phyloP scores from a whole-genome alignment of 148 eudicot species.

The Arctostaphylos glauca region DNA sequence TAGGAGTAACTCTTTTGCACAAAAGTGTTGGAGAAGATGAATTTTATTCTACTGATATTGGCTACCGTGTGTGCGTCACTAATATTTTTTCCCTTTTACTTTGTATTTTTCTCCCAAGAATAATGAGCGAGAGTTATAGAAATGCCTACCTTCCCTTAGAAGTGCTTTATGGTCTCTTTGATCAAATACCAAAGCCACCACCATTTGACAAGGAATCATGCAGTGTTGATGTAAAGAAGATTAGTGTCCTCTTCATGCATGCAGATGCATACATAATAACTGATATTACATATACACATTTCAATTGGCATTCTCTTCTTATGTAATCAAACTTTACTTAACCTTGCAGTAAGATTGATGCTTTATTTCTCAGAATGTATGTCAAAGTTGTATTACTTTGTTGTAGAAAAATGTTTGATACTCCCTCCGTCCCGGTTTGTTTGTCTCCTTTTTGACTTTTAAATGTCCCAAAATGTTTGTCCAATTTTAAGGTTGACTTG shows the following conservation, averaged over 20 bases:
- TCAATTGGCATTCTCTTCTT: background rate
- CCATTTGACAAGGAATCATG: background rate
- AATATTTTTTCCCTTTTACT: background rate
- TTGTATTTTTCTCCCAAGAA: background rate
- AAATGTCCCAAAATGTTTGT: no score
- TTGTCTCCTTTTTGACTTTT: no score
- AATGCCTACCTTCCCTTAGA: background rate
- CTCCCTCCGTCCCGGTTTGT: no score
- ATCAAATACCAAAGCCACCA: background rate
- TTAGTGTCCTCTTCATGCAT: background rate
- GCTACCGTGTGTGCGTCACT: background rate
- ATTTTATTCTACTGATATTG: background rate
- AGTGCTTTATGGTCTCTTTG: background rate
- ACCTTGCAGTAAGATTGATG: background rate
- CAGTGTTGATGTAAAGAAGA: background rate
- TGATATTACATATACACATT: background rate
- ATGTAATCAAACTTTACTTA: background rate
- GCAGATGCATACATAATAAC: background rate
- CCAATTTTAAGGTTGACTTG: no score
- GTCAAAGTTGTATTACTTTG: background rate
- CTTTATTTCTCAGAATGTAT: background rate
- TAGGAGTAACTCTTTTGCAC: background rate
- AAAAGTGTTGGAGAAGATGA: background rate
- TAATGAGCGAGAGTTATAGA: background rate
- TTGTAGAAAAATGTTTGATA: background rate